These are phyloP conservation scores for Fusarium metavorans DNA, from an alignment of 2,329 filamentous ascomycete species.

Conservation along the genomic window DNA sequence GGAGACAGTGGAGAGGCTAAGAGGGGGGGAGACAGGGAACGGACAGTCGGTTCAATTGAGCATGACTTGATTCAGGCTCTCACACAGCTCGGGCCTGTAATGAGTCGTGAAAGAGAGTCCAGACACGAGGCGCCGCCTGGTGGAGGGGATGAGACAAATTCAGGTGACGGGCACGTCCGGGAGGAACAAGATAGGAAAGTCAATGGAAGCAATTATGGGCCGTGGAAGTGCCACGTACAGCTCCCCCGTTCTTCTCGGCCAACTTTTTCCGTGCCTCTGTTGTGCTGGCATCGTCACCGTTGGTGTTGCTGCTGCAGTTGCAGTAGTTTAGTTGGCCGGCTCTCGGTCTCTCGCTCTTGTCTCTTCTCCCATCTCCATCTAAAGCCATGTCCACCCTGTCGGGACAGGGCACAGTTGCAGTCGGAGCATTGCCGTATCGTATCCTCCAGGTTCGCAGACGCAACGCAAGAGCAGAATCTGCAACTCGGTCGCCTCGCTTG, in stretches of 20 bases:
- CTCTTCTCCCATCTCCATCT: not conserved
- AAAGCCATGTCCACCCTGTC: not conserved
- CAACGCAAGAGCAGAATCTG: not conserved
- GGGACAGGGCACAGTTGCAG: not conserved
- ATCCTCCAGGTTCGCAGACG: not conserved
- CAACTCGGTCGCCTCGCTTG: not conserved
- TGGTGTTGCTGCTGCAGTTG: not conserved
- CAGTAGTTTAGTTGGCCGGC: not conserved
- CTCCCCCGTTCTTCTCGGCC: not conserved
- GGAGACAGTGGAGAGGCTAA: not conserved
- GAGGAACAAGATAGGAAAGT: not conserved
- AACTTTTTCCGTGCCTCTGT: not conserved
- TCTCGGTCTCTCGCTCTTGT: not conserved
- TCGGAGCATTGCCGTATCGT: not conserved
- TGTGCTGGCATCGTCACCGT: not conserved
- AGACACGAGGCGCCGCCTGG: not conserved
- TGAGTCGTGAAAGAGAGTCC: not conserved
- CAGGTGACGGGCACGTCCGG: not conserved
- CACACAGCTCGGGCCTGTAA: not conserved
- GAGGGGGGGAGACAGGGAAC: conserved; percentile 8
- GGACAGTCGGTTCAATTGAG: conserved; percentile 16
- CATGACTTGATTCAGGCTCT: conserved; percentile 22
- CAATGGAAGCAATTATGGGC: conserved; percentile 1
- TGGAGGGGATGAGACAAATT: not conserved
- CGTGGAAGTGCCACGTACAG: not conserved